These are phyloP conservation scores for Cryptosporidium parvum DNA, from an alignment of 169 alveolate species.

Conservation along the genomic window DNA sequence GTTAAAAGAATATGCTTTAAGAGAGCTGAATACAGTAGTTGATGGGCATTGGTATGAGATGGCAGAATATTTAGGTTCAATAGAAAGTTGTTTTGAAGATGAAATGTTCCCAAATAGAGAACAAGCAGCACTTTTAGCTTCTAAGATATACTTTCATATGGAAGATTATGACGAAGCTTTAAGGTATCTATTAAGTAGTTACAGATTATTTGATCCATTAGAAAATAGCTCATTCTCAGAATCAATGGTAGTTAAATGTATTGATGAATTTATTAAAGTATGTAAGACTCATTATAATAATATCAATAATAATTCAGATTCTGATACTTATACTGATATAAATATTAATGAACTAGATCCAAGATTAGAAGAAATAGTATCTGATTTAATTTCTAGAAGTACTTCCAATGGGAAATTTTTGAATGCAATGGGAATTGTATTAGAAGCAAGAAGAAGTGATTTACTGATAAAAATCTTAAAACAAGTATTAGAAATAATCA, in stretches of 20 bases:
- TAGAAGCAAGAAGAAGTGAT: constrained; percentile 94
- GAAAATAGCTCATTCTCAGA: constrained; percentile 85
- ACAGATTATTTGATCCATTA: constrained; percentile 88
- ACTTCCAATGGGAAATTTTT: constrained; percentile 86
- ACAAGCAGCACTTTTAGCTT: constrained; percentile 94
- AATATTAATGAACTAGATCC: constrained; percentile 79
- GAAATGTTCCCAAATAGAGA: constrained; percentile 82
- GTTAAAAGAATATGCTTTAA: constrained; percentile 83
- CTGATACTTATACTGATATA: constrained; percentile 21
- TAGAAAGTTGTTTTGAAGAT: constrained; percentile 85
- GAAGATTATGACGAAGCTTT: constrained; percentile 94
- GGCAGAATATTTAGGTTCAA: constrained; percentile 82
- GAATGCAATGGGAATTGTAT: constrained; percentile 95
- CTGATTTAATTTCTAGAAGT: constrained; percentile 89
- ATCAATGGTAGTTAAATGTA: constrained; percentile 82
- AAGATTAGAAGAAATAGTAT: constrained; percentile 89
- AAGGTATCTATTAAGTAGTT: constrained; percentile 94
- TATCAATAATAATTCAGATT: constrained; percentile 3
- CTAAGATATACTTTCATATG: constrained; percentile 94
- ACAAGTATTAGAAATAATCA: background rate
- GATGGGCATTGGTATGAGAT: constrained; percentile 87
- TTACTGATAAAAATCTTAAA: constrained; percentile 86
- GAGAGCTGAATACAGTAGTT: constrained; percentile 82
- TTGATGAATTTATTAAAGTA: constrained; percentile 81
- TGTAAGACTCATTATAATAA: constrained; percentile 37